These are phyloP conservation scores for Tanacetum coccineum DNA, from an alignment of 129 eudicot species.

Conservation along the genomic window DNA sequence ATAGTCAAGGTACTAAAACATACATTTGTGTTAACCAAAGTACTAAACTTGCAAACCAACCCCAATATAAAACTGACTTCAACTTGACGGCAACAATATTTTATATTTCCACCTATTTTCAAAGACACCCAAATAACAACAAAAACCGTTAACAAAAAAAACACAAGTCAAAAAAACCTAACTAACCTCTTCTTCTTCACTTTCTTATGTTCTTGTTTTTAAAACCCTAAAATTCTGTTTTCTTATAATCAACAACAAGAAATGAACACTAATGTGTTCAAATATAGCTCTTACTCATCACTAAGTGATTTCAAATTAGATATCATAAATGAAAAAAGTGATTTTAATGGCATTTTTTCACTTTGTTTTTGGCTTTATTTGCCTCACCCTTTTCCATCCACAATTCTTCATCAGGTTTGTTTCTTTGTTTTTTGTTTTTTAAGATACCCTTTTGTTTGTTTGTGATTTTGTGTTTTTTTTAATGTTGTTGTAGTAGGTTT, in stretches of 20 bases:
- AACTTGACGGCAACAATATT: constrained; percentile 28
- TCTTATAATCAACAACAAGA: background rate
- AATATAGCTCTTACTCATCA: constrained; percentile 38
- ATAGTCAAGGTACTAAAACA: background rate
- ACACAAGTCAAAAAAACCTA: constrained; percentile 16
- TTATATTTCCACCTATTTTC: constrained; percentile 31
- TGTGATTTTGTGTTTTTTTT: background rate
- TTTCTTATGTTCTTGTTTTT: background rate
- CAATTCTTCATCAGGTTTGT: constrained; percentile 65
- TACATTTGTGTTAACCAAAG: background rate
- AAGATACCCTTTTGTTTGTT: constrained; percentile 13
- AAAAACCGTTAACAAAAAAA: constrained; percentile 25
- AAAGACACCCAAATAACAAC: constrained; percentile 23
- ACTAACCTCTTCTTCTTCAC: background rate
- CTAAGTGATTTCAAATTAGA: constrained; percentile 58
- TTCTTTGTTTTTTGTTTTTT: background rate
- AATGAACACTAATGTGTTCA: constrained; percentile 27
- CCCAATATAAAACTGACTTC: constrained; percentile 23
- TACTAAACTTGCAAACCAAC: background rate
- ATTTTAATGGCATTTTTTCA: constrained; percentile 31
- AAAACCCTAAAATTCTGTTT: background rate
- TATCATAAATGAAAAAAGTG: constrained; percentile 19
- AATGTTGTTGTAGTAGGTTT: background rate
- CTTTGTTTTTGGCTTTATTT: constrained; percentile 75
- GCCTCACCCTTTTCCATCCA: constrained; percentile 42